Conservation (phyloP, 140 eudicot species). For the Cichorium intybus region DNA sequence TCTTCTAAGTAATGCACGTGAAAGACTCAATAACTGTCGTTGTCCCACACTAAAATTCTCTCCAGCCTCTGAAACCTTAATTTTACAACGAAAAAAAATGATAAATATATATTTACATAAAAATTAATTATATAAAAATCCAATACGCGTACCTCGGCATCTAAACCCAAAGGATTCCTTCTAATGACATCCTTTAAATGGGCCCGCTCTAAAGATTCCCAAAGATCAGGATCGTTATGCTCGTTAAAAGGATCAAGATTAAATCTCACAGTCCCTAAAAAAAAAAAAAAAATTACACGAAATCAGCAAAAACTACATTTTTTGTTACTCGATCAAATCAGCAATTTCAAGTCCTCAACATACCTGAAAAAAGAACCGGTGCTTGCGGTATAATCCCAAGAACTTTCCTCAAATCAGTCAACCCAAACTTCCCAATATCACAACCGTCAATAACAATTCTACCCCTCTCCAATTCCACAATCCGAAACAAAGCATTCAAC, state of each 20-base stretch:
- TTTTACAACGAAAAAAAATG: too few relatives aligned
- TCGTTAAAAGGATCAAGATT: conserved; percentile 97
- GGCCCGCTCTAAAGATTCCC: conserved; percentile 98
- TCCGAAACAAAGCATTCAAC: conserved; percentile 92
- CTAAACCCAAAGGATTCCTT: conserved; percentile 83
- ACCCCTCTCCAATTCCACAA: conserved; percentile 90
- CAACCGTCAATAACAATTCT: conserved; percentile 68
- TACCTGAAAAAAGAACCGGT: conserved; percentile 99
- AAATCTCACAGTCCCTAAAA: conserved; percentile 80
- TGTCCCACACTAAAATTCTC: conserved; percentile 98
- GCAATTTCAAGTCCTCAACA: neutral
- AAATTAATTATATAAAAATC: neutral
- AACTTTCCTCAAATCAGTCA: conserved; percentile 85
- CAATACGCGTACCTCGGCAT: conserved; percentile 69
- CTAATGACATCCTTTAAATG: conserved; percentile 86
- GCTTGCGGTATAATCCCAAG: conserved; percentile 94
- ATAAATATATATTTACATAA: neutral
- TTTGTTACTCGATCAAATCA: neutral
- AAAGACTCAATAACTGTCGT: conserved; percentile 86
- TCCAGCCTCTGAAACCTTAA: conserved; percentile 95
- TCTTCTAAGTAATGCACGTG: conserved; percentile 88
- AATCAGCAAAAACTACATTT: conserved; percentile 16
- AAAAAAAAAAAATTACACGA: conserved; percentile 20
- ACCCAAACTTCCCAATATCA: conserved; percentile 81
- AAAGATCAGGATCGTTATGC: conserved; percentile 90